A percentile compares a stretch with the other conserved stretches of the same genome.
Evolutionary conservation across 75 land plant genomes (phyloP).

Genomic region (Pinus taeda): DNA sequence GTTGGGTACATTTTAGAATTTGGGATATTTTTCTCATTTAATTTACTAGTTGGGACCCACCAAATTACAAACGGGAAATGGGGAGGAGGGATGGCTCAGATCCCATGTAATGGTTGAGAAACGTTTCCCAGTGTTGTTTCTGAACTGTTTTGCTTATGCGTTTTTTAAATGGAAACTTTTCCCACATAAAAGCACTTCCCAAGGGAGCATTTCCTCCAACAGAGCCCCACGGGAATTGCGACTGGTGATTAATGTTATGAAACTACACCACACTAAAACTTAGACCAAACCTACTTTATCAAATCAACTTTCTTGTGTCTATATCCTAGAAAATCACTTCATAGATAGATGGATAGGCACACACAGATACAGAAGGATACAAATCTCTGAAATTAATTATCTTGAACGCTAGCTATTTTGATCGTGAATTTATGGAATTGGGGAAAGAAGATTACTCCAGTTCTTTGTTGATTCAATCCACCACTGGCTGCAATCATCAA

Average conservation of each 20-base stretch:
- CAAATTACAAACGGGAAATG: too few relatives aligned
- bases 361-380: background rate
- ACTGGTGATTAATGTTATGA: background rate
- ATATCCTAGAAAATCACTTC: background rate
- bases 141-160: too few relatives aligned
- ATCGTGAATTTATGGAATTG: background rate
- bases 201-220: too few relatives aligned
- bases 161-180: too few relatives aligned
- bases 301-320: background rate
- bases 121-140: too few relatives aligned
- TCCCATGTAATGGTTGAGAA: too few relatives aligned
- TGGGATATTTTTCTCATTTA: too few relatives aligned
- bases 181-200: too few relatives aligned
- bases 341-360: too few relatives aligned
- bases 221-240: background rate
- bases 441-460: slow-evolving; percentile 55
- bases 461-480: slow-evolving; percentile 93
- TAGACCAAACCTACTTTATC: background rate
- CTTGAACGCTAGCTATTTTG: background rate
- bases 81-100: too few relatives aligned
- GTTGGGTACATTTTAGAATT: too few relatives aligned
- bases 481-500: slow-evolving; percentile 96
- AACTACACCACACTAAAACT: background rate
- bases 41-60: too few relatives aligned
- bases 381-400: background rate